These are phyloP conservation scores for Medicago ruthenica DNA, from an alignment of 306 rosid species.

Conservation along the genomic window DNA sequence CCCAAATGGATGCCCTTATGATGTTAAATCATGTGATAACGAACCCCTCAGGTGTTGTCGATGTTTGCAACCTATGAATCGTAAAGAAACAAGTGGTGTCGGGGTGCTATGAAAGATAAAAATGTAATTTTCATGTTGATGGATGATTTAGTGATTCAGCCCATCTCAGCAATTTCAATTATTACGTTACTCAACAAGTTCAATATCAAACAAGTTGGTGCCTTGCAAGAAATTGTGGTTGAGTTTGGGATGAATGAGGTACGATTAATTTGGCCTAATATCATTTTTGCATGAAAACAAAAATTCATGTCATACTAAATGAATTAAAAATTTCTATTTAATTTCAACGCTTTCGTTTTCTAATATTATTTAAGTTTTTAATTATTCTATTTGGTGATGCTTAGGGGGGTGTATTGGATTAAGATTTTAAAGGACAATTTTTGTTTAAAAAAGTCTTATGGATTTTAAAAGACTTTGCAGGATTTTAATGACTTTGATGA, in stretches of 20 bases:
- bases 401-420: no score
- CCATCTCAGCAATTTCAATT: constrained; percentile 44
- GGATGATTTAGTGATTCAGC: constrained; percentile 48
- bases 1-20: not conserved
- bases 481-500: no score
- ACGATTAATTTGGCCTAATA: not conserved
- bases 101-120: constrained; percentile 36
- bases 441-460: no score
- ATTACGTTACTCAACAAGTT: constrained; percentile 35
- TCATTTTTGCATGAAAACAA: not conserved
- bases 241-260: constrained; percentile 45
- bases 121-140: constrained; percentile 47
- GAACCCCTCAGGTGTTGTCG: not conserved
- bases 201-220: constrained; percentile 36
- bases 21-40: not conserved
- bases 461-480: no score
- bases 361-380: no score
- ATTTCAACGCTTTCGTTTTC: not conserved
- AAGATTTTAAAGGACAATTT: no score
- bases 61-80: not conserved
- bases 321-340: not conserved
- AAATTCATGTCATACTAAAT: no score
- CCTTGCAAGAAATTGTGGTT: constrained; percentile 42
- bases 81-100: rapidly evolving
- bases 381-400: no score